A percentile compares a stretch with the other conserved stretches of the same genome.
phyloP scores from a whole-genome alignment of 495 filamentous ascomycete genomes.

The Annulohypoxylon bovei region DNA sequence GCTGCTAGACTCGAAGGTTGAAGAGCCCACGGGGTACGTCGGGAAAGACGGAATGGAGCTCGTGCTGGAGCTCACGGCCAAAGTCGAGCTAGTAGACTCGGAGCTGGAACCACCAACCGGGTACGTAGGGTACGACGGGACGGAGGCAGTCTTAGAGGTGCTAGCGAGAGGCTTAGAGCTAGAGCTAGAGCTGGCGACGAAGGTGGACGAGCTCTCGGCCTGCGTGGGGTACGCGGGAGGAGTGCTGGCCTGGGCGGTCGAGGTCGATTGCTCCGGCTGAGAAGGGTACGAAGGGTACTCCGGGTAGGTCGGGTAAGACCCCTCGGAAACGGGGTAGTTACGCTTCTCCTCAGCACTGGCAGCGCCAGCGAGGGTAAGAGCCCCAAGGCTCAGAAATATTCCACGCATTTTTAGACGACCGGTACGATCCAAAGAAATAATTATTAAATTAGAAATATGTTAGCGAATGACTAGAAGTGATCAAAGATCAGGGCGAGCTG shows the following conservation, averaged over 20 bases:
- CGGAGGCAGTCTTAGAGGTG: slow-evolving; percentile 37
- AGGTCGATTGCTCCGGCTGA: slow-evolving; percentile 6
- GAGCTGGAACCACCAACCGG: neutral
- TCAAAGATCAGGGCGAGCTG: slow-evolving; percentile 20
- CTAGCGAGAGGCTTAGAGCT: neutral
- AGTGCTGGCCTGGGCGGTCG: neutral
- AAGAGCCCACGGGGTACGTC: neutral
- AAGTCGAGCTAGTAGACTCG: slow-evolving; percentile 1
- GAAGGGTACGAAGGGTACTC: slow-evolving; percentile 15
- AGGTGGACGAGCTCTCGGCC: slow-evolving; percentile 6
- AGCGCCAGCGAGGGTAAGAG: slow-evolving; percentile 34
- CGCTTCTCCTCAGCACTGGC: slow-evolving; percentile 24
- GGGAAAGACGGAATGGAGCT: slow-evolving; percentile 3
- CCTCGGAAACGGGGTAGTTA: slow-evolving; percentile 14
- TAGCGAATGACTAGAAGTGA: slow-evolving; percentile 32
- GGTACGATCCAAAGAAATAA: slow-evolving; percentile 3
- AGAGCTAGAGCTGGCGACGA: neutral
- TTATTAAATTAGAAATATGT: slow-evolving; percentile 34
- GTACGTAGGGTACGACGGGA: slow-evolving; percentile 33
- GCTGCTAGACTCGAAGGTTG: slow-evolving; percentile 5
- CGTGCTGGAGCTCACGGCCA: slow-evolving; percentile 3
- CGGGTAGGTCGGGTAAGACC: neutral
- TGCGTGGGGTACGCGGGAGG: slow-evolving; percentile 17
- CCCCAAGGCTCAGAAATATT: slow-evolving; percentile 32
- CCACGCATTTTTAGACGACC: slow-evolving; percentile 23